Percentiles rank a stretch among this genome's conserved stretches.
Evolutionary conservation across 257 asterid genomes (phyloP).

Genomic region (Osmanthus fragrans): DNA sequence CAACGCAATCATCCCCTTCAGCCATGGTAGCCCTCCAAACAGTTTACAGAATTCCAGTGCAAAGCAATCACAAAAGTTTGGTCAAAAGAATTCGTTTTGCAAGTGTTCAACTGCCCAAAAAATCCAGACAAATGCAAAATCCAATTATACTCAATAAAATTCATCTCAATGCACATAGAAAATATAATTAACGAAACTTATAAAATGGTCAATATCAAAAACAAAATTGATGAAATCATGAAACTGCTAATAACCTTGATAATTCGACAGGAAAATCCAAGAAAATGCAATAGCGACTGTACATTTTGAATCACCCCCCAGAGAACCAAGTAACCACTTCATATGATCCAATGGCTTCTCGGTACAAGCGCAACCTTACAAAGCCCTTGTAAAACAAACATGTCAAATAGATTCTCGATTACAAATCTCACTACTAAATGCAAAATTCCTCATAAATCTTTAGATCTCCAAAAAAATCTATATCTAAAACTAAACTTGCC

Average conservation of each 20-base stretch:
- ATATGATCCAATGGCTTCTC: slow-evolving; percentile 43
- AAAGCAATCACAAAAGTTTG: slow-evolving; percentile 24
- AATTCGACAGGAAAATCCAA: slow-evolving; percentile 25
- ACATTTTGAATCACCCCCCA: slow-evolving; percentile 40
- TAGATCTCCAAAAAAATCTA: not conserved
- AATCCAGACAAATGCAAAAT: slow-evolving; percentile 7
- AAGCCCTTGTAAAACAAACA: slow-evolving; percentile 7
- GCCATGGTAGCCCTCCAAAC: slow-evolving; percentile 38
- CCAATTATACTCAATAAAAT: not conserved
- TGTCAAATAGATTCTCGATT: not conserved
- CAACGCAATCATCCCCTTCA: slow-evolving; percentile 47
- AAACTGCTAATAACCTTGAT: slow-evolving; percentile 24
- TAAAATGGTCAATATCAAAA: not conserved
- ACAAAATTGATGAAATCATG: not conserved
- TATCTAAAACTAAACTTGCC: not conserved
- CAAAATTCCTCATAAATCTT: not conserved
- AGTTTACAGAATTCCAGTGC: slow-evolving; percentile 24
- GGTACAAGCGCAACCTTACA: slow-evolving; percentile 18
- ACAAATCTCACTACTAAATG: not conserved
- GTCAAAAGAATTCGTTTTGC: slow-evolving; percentile 19
- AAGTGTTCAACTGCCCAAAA: slow-evolving; percentile 39
- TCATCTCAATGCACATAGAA: slow-evolving; percentile 3
- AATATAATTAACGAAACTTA: not conserved
- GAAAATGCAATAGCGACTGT: slow-evolving; percentile 35
- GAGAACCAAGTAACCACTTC: slow-evolving; percentile 44